Evolutionary conservation across 73 alveolate species (phyloP).

Genomic region (Paramecium octaurelia): DNA sequence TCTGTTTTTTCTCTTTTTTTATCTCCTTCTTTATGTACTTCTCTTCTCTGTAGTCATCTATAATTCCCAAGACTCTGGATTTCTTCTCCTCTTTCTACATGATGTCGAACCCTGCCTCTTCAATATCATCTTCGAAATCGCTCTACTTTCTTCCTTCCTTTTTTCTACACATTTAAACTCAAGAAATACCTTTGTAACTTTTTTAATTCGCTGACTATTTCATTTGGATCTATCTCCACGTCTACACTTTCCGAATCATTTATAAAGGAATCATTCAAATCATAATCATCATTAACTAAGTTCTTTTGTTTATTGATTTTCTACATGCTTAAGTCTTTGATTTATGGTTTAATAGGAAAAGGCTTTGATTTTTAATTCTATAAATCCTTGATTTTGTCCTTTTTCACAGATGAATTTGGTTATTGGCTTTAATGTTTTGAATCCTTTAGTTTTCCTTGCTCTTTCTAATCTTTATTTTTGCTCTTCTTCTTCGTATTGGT

Average conservation of each 20-base stretch:
- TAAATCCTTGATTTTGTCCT: not conserved
- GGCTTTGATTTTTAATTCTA: not conserved
- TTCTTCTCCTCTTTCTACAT: not conserved
- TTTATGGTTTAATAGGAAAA: not conserved
- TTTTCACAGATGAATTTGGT: not conserved
- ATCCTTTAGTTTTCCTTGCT: not conserved
- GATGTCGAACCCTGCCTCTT: not conserved
- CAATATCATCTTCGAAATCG: not conserved
- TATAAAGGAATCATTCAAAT: not conserved
- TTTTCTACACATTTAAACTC: not conserved
- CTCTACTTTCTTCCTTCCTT: not conserved
- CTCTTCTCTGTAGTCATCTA: slow-evolving; percentile 5
- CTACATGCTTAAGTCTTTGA: not conserved
- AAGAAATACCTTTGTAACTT: not conserved
- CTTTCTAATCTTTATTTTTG: not conserved
- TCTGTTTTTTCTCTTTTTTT: not conserved
- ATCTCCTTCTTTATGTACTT: not conserved
- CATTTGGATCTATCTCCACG: not conserved
- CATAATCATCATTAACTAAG: not conserved
- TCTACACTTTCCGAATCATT: slow-evolving; percentile 1
- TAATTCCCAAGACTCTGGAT: not conserved
- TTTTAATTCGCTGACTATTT: not conserved
- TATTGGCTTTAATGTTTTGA: not conserved
- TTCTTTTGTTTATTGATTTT: not conserved
- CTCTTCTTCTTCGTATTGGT: not conserved